Percentiles rank a stretch among this genome's conserved stretches.
phyloP scores from a whole-genome alignment of 139 green algal species.

The Picochlorum sp. region DNA sequence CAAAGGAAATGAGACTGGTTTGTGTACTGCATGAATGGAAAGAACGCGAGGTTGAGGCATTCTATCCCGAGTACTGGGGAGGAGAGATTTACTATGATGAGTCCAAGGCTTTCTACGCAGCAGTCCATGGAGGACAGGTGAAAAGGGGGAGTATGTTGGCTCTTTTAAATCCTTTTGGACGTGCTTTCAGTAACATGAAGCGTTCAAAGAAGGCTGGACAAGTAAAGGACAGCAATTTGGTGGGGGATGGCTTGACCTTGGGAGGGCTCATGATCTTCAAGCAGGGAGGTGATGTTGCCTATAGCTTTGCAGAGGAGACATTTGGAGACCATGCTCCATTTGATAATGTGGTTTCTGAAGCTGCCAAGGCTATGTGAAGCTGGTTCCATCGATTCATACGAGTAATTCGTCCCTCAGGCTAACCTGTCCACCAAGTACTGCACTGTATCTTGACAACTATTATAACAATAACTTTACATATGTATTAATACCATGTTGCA shows the following conservation, averaged over 20 bases:
- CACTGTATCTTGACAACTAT: neutral
- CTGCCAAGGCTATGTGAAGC: no score
- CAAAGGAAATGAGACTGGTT: slow-evolving; percentile 9
- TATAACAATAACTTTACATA: neutral
- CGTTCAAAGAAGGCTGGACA: slow-evolving; percentile 5
- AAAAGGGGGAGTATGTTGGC: slow-evolving; percentile 1
- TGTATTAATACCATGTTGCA: neutral
- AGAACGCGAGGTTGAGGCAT: slow-evolving; percentile 18
- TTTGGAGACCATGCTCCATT: slow-evolving; percentile 32
- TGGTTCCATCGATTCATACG: no score
- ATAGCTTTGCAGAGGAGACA: slow-evolving; percentile 16
- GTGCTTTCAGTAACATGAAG: slow-evolving; percentile 10
- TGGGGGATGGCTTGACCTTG: slow-evolving; percentile 19
- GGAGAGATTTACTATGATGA: slow-evolving; percentile 24
- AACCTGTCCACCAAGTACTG: no score
- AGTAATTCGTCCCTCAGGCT: no score
- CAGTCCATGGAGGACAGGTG: slow-evolving; percentile 16
- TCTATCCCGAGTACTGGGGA: slow-evolving; percentile 18
- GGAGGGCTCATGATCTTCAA: slow-evolving; percentile 22
- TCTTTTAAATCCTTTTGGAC: slow-evolving; percentile 21
- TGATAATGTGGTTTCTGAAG: slow-evolving; percentile 8
- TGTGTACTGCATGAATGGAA: slow-evolving; percentile 26
- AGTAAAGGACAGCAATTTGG: slow-evolving; percentile 21
- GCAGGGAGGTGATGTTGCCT: slow-evolving; percentile 12
- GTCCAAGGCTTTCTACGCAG: slow-evolving; percentile 17